Conservation (phyloP, 176 grass and related monocot species). For the Aegilops bicornis region DNA sequence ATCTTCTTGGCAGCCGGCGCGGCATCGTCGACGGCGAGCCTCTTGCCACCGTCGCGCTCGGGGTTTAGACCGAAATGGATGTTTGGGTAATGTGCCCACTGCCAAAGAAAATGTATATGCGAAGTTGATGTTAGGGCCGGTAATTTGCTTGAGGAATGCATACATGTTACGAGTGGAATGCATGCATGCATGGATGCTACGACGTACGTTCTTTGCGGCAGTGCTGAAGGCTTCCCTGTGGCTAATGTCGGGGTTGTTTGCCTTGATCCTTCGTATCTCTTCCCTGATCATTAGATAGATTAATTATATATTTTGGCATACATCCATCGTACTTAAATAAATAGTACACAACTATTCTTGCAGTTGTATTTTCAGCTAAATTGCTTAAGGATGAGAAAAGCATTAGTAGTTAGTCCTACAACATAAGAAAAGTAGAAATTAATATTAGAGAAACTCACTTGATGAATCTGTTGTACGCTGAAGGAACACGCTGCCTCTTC, state of each 20-base stretch:
- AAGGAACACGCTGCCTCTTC: conserved; percentile 94
- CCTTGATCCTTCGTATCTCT: conserved; percentile 92
- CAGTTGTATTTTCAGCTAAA: background rate
- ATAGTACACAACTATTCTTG: background rate
- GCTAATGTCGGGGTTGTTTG: conserved; percentile 92
- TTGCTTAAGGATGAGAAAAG: background rate
- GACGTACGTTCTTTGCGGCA: conserved; percentile 87
- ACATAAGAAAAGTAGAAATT: background rate
- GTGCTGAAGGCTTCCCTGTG: conserved; percentile 97
- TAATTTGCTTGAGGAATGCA: background rate
- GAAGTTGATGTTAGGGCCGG: background rate
- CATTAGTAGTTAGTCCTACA: too few relatives aligned
- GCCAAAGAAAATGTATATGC: conserved; percentile 2
- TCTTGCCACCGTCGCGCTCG: conserved; percentile 44
- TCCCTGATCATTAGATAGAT: conserved; percentile 24
- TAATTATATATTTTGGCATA: background rate
- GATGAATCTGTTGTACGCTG: conserved; percentile 94
- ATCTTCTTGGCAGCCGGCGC: conserved; percentile 47
- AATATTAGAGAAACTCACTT: conserved; percentile 52
- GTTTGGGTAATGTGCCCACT: conserved; percentile 97
- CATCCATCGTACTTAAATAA: too few relatives aligned
- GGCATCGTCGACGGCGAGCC: conserved; percentile 38
- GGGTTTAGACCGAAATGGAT: conserved; percentile 74
- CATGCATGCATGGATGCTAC: conserved; percentile 26
- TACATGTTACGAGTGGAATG: background rate